Conservation (phyloP, 2,329 filamentous ascomycete genomes). For the Talaromyces funiculosus region DNA sequence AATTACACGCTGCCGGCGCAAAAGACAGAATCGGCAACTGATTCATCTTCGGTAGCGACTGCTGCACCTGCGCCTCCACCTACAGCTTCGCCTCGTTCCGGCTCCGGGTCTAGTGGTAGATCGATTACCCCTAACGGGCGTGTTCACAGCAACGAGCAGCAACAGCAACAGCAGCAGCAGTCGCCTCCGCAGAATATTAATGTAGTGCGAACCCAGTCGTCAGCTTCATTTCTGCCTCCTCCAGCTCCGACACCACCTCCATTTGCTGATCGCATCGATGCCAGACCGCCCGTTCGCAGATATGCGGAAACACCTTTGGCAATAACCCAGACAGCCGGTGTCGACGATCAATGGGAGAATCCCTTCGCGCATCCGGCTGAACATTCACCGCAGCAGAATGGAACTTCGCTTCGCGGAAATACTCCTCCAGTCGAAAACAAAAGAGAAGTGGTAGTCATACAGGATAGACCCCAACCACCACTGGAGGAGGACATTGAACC, state of each 20-base stretch:
- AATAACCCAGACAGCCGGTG: slow-evolving; percentile 7
- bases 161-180: background rate
- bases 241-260: slow-evolving; percentile 28
- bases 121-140: background rate
- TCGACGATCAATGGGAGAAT: slow-evolving; percentile 9
- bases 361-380: slow-evolving; percentile 5
- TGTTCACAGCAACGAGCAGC: background rate
- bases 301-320: slow-evolving; percentile 7
- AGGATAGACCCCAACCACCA: background rate
- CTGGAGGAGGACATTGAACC: slow-evolving; percentile 7
- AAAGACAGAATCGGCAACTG: slow-evolving; percentile 12
- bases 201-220: slow-evolving; percentile 1
- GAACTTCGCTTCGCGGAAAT: background rate
- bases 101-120: background rate
- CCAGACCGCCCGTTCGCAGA: slow-evolving; percentile 8
- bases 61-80: background rate
- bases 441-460: slow-evolving; percentile 3
- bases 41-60: background rate
- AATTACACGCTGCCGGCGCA: slow-evolving; percentile 37
- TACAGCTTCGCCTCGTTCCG: background rate
- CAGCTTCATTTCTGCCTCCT: slow-evolving; percentile 21
- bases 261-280: slow-evolving; percentile 14
- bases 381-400: background rate
- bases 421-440: slow-evolving; percentile 1
- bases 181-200: background rate